Percentiles rank a stretch among this genome's conserved stretches.
These are phyloP conservation scores for Salix koriyanagi DNA, from an alignment of 345 rosid genomes.

Conservation along the genomic window DNA sequence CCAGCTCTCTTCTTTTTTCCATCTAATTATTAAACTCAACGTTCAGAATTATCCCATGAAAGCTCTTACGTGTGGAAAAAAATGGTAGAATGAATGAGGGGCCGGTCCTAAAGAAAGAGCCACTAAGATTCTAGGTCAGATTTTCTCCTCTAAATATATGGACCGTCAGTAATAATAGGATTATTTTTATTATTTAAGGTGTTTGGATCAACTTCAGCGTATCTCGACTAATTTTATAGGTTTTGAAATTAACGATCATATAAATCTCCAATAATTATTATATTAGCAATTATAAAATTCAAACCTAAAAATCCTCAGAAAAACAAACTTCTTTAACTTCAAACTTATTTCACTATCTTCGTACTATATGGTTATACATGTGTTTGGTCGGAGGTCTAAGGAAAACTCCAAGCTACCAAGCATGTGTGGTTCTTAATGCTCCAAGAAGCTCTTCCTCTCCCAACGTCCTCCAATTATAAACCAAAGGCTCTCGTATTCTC, in stretches of 20 bases:
- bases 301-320: too few relatives aligned
- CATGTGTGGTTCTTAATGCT: constrained; percentile 41
- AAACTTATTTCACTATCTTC: too few relatives aligned
- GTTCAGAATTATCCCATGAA: background rate
- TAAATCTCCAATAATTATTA: too few relatives aligned
- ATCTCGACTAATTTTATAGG: too few relatives aligned
- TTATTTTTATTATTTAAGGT: too few relatives aligned
- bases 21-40: background rate
- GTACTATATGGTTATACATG: constrained; percentile 7
- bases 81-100: constrained; percentile 4
- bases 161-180: background rate
- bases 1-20: background rate
- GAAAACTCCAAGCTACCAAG: constrained; percentile 32
- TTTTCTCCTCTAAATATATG: constrained; percentile 10
- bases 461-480: constrained; percentile 20
- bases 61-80: background rate
- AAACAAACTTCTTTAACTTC: too few relatives aligned
- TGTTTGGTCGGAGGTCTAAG: constrained; percentile 13
- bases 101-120: background rate
- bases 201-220: rapidly evolving
- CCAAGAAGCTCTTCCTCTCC: constrained; percentile 5
- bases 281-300: rapidly evolving
- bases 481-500: constrained; percentile 21
- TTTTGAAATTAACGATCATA: rapidly evolving
- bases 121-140: constrained; percentile 15